Base-by-base conservation (phyloP, 495 filamentous ascomycete species). In the Hyphodiscus hymeniophilus region DNA sequence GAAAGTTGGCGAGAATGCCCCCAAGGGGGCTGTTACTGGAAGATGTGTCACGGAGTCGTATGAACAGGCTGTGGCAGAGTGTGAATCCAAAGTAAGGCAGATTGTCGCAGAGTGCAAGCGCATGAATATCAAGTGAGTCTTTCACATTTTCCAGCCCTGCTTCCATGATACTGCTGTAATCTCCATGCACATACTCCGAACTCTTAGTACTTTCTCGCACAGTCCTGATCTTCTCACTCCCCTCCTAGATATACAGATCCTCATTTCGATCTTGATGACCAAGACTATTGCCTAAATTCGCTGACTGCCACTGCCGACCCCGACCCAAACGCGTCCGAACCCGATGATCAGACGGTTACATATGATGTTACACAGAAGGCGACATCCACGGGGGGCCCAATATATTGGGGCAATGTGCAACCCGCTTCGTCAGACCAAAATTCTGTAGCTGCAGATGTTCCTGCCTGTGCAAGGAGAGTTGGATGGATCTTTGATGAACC, bases 211-310 rank as follows among this genome's bases (percentile, higher is more conserved):
- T n/a, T n/a, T n/a, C n/a, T n/a, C n/a, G n/a, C n/a, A n/a, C n/a
- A n/a, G n/a, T n/a, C n/a, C n/a, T n/a, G n/a, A n/a, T n/a, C n/a
- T n/a, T n/a, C n/a, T n/a, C n/a, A n/a, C n/a, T n/a, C n/a, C n/a
- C n/a, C n/a, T n/a, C n/a, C n/a, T n/a, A n/a, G 90, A 62, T 96
- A 95, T 58, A 77, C 82, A 2, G 90, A 96, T 64, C 77, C 84
- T 28, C 81, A 91, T 64, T 95, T 95, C 61, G 85, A 95, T 61
- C 81, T 96, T 42, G 85, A 89, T 54, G 67, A 67, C 16, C 60
- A 55, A 17, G 67, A 75, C 46, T 67, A 84, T 63, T 84, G 74
- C 58, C 66, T 88, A 36, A 75, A 83, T 68, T 71, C 80, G 31
- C 65, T 91, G 55, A 55, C 55, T 52, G 20, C 30, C 16, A 45